These are phyloP conservation scores for Panaeolus papilionaceus DNA, from an alignment of 768 basidiomycete genomes.

Conservation along the genomic window DNA sequence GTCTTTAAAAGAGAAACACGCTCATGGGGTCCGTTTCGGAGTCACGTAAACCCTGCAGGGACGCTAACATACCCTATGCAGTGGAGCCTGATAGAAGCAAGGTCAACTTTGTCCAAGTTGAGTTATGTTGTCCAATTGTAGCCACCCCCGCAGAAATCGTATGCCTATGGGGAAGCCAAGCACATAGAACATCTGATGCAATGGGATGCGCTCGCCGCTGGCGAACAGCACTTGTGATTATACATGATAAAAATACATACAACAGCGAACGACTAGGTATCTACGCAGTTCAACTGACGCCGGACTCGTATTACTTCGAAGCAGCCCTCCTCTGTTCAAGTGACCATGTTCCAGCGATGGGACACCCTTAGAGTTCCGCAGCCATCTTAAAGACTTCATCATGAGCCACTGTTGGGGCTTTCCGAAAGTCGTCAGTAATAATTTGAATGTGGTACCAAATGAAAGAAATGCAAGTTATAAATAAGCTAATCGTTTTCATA, in stretches of 20 bases:
- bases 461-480: neutral
- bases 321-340: constrained; percentile 2
- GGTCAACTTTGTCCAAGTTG: too few relatives aligned
- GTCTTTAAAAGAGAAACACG: neutral
- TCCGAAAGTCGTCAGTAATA: neutral
- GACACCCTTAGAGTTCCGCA: constrained; percentile 43
- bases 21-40: neutral
- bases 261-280: neutral
- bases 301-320: neutral
- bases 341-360: constrained; percentile 36
- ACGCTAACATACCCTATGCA: too few relatives aligned
- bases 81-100: too few relatives aligned
- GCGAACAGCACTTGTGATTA: too few relatives aligned
- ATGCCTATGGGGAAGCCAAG: too few relatives aligned
- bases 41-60: neutral
- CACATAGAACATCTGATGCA: too few relatives aligned
- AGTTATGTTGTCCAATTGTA: too few relatives aligned
- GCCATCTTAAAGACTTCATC: constrained; percentile 45
- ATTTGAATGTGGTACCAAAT: neutral
- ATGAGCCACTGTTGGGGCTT: constrained; percentile 35
- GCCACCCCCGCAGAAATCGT: too few relatives aligned
- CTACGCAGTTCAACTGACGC: neutral
- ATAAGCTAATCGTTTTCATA: constrained; percentile 41
- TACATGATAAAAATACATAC: neutral
- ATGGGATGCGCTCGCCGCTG: too few relatives aligned